Percentiles rank a stretch among this genome's conserved stretches.
Evolutionary conservation across 2,329 filamentous ascomycete species (phyloP).

Genomic region (Aureobasidium vineae): DNA sequence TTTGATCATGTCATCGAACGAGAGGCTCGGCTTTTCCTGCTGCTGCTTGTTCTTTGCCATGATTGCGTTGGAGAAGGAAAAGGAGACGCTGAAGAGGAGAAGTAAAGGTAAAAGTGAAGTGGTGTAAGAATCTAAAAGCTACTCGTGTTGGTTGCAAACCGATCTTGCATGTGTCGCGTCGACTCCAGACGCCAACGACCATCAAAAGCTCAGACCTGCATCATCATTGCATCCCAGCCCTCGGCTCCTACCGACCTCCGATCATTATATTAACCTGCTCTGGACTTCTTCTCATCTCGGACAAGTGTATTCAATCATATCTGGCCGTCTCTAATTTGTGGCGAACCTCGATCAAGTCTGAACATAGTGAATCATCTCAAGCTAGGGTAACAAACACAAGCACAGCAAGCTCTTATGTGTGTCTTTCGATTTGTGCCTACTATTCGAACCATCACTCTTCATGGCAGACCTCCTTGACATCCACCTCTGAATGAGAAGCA

Average conservation of each 20-base stretch:
- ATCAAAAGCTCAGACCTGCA: constrained; percentile 18
- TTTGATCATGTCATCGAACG: constrained; percentile 54
- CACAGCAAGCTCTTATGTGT: neutral
- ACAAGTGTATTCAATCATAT: too few species aligned
- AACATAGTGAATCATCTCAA: too few species aligned
- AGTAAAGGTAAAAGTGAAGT: neutral
- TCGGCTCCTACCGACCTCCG: constrained; percentile 14
- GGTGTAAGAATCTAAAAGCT: neutral
- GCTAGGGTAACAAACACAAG: neutral
- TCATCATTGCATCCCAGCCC: constrained; percentile 16
- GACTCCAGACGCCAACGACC: constrained; percentile 4
- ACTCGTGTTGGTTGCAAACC: constrained; percentile 13
- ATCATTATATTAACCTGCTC: neutral
- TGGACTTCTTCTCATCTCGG: neutral
- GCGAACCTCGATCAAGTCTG: too few species aligned
- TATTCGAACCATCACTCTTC: neutral
- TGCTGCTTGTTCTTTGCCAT: constrained; percentile 23
- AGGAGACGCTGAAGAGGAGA: neutral
- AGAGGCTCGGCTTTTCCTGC: constrained; percentile 38
- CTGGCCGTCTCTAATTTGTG: too few species aligned
- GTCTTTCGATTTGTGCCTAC: neutral
- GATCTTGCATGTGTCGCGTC: constrained; percentile 21
- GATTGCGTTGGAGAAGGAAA: neutral
- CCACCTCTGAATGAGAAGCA: neutral
- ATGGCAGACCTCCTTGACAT: neutral